Evolutionary conservation across 805 yeast genomes (phyloP).

Genomic region (Barnettozyma botsteinii): DNA sequence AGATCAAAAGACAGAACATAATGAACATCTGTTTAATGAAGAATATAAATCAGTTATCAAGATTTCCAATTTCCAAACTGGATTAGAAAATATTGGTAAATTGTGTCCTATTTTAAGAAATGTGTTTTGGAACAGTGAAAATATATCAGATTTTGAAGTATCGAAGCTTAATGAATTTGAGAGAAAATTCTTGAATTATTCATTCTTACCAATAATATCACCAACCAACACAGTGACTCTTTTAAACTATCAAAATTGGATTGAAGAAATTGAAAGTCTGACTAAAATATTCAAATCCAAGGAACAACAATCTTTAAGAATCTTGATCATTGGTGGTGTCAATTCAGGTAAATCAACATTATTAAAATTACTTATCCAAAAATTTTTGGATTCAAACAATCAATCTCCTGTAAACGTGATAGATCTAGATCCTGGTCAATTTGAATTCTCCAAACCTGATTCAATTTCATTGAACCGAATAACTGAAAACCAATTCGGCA

Average conservation of each 20-base stretch:
- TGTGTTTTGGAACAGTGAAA: constrained; percentile 28
- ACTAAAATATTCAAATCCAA: constrained; percentile 30
- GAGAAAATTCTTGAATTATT: constrained; percentile 26
- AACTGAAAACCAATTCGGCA: constrained; percentile 33
- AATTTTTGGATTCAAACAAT: constrained; percentile 26
- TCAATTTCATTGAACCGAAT: constrained; percentile 49
- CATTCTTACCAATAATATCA: constrained; percentile 34
- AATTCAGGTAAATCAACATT: constrained; percentile 82
- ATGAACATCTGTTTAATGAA: constrained; percentile 33
- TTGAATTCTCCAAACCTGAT: constrained; percentile 71
- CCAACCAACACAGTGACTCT: constrained; percentile 24
- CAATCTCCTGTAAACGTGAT: constrained; percentile 40
- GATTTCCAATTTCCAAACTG: constrained; percentile 34
- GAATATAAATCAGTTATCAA: constrained; percentile 39
- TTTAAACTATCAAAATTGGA: constrained; percentile 27
- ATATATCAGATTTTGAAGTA: constrained; percentile 11
- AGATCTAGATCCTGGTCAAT: constrained; percentile 88
- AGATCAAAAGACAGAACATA: constrained; percentile 29
- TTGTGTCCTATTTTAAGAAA: constrained; percentile 42
- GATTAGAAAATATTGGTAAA: constrained; percentile 39
- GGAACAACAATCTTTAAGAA: constrained; percentile 18
- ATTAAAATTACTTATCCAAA: constrained; percentile 47
- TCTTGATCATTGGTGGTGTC: constrained; percentile 43
- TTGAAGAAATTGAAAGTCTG: constrained; percentile 35
- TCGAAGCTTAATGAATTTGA: constrained; percentile 21